Evolutionary conservation across 192 early-diverging fungal species (phyloP).

Genomic region (Thamnidium elegans): DNA sequence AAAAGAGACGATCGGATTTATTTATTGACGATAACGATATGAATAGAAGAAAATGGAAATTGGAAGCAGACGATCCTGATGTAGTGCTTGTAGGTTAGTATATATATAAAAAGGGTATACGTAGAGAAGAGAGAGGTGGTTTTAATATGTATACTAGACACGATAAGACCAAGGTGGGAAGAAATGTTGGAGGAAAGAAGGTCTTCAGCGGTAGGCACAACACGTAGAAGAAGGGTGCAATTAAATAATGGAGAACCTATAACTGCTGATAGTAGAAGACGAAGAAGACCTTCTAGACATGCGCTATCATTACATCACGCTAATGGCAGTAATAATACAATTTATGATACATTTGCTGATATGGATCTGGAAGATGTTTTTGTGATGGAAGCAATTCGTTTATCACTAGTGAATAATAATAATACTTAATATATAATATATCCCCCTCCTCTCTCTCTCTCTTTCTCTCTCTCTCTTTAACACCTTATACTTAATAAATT

Average conservation of each 20-base stretch:
- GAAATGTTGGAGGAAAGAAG: slow-evolving; percentile 6
- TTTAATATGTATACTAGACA: slow-evolving; percentile 2
- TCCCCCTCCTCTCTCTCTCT: no score
- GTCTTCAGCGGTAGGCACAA: background rate
- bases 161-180: slow-evolving; percentile 21
- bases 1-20: slow-evolving; percentile 4
- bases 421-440: background rate
- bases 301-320: background rate
- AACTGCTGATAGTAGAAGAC: background rate
- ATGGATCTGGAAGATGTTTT: slow-evolving; percentile 28
- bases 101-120: background rate
- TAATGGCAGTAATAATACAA: slow-evolving; percentile 2
- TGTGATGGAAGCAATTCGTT: slow-evolving; percentile 28
- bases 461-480: no score
- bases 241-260: slow-evolving; percentile 2
- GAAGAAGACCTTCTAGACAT: background rate
- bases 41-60: slow-evolving; percentile 1
- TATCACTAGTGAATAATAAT: slow-evolving; percentile 3
- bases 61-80: slow-evolving; percentile 14
- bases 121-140: no score
- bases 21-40: background rate
- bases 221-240: slow-evolving; percentile 3
- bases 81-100: slow-evolving; percentile 28
- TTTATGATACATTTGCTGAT: slow-evolving; percentile 10
- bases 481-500: no score